Conservation (phyloP, 1,139 yeast genomes). For the Sporopachydermia cereana region DNA sequence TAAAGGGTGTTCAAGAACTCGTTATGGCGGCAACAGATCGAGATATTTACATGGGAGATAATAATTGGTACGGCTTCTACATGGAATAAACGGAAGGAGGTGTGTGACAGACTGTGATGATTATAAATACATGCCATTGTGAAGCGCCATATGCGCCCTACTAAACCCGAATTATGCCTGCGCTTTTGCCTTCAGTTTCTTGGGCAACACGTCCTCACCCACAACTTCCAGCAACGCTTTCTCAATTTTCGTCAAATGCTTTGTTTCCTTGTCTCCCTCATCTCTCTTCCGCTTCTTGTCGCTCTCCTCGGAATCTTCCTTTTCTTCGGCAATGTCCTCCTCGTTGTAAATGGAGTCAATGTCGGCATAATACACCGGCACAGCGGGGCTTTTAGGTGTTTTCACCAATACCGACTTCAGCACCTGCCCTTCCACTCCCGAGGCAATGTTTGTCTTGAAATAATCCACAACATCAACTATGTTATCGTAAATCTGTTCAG, state of each 20-base stretch:
- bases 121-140: not conserved
- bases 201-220: not conserved
- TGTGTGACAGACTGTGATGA: not conserved
- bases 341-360: not conserved
- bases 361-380: not conserved
- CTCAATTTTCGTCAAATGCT: slow-evolving; percentile 4
- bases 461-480: not conserved
- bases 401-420: slow-evolving; percentile 3
- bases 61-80: too few species aligned
- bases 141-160: not conserved
- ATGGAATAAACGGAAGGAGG: too few species aligned
- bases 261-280: not conserved
- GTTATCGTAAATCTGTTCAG: not conserved
- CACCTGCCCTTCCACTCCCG: not conserved
- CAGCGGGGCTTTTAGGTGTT: slow-evolving; percentile 1
- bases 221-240: slow-evolving; percentile 1
- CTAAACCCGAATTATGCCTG: not conserved
- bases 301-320: not conserved
- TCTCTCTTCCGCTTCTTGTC: slow-evolving; percentile 2
- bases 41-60: too few species aligned
- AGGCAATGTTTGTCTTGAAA: not conserved
- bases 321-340: not conserved
- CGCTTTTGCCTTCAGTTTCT: slow-evolving; percentile 2
- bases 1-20: too few species aligned
- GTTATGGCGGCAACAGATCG: too few species aligned